Percentiles rank a stretch among this genome's conserved stretches.
These are phyloP conservation scores for Rhamnella rubrinervis DNA, from an alignment of 331 rosid species.

Conservation along the genomic window DNA sequence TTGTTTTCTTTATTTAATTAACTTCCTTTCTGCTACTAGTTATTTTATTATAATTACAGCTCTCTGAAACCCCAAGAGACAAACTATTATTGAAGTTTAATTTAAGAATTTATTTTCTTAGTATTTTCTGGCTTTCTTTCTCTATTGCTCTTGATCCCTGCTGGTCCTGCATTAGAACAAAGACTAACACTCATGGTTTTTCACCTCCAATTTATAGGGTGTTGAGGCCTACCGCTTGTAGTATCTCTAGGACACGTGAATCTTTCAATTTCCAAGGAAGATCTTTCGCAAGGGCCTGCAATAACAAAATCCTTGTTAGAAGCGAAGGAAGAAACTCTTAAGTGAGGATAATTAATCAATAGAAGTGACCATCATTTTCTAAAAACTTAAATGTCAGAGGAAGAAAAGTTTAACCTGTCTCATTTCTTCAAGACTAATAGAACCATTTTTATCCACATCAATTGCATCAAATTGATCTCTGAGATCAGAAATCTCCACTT, in stretches of 20 bases:
- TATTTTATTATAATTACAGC: too few species aligned
- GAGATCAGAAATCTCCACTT: slow-evolving; percentile 84
- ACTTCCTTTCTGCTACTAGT: too few species aligned
- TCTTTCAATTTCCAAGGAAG: slow-evolving; percentile 97
- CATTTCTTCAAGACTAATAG: slow-evolving; percentile 98
- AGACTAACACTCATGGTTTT: not conserved
- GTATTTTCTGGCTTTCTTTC: too few species aligned
- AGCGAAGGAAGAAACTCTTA: slow-evolving; percentile 4
- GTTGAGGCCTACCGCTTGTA: slow-evolving; percentile 73
- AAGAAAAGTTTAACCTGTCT: slow-evolving; percentile 63
- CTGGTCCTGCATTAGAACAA: not conserved
- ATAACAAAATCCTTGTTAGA: slow-evolving; percentile 20
- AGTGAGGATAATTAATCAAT: not conserved
- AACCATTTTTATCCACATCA: slow-evolving; percentile 93
- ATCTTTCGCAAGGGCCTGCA: slow-evolving; percentile 99
- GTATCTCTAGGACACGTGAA: slow-evolving; percentile 80
- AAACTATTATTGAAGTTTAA: too few species aligned
- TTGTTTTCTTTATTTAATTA: too few species aligned
- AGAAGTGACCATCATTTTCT: not conserved
- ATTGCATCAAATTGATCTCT: slow-evolving; percentile 96
- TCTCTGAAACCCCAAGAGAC: too few species aligned
- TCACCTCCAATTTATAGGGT: not conserved
- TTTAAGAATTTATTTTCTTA: too few species aligned
- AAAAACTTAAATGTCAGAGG: not conserved
- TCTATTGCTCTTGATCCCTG: too few species aligned